Percentiles rank a stretch among this genome's conserved stretches.
These are phyloP conservation scores for Pleurotus eryngii DNA, from an alignment of 768 basidiomycete genomes.

Conservation along the genomic window DNA sequence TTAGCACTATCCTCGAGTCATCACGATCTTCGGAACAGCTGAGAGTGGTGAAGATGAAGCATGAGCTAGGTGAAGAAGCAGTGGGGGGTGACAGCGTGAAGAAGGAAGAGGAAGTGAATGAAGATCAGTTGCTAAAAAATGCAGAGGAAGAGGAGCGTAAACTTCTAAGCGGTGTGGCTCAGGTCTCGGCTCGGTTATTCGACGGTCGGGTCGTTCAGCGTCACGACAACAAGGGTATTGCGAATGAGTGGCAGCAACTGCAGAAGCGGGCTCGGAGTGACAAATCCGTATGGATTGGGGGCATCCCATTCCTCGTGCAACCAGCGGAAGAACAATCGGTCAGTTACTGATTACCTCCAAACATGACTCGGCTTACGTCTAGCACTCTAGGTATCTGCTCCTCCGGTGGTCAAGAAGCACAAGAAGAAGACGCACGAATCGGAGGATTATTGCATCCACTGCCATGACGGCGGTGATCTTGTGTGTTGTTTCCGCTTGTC, in stretches of 20 bases:
- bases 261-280: constrained; percentile 41
- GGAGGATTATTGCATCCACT: constrained; percentile 59
- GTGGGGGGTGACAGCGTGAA: constrained; percentile 8
- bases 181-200: constrained; percentile 55
- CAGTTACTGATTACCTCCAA: no score
- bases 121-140: constrained; percentile 28
- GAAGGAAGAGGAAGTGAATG: constrained; percentile 3
- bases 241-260: constrained; percentile 41
- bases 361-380: no score
- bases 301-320: constrained; percentile 26
- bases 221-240: constrained; percentile 29
- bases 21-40: constrained; percentile 40
- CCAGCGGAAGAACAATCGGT: constrained; percentile 6
- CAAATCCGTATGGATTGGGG: constrained; percentile 32
- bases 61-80: constrained; percentile 24
- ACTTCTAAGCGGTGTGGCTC: constrained; percentile 53
- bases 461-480: constrained; percentile 57
- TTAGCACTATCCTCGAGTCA: constrained; percentile 41
- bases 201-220: constrained; percentile 45
- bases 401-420: constrained; percentile 19
- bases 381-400: no score
- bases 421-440: constrained; percentile 37
- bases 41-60: constrained; percentile 44
- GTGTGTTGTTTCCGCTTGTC: constrained; percentile 45
- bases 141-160: constrained; percentile 53